Percentiles rank a stretch among this genome's conserved stretches.
Conservation (phyloP, 805 yeast species). For the Torulaspora delbrueckii region DNA sequence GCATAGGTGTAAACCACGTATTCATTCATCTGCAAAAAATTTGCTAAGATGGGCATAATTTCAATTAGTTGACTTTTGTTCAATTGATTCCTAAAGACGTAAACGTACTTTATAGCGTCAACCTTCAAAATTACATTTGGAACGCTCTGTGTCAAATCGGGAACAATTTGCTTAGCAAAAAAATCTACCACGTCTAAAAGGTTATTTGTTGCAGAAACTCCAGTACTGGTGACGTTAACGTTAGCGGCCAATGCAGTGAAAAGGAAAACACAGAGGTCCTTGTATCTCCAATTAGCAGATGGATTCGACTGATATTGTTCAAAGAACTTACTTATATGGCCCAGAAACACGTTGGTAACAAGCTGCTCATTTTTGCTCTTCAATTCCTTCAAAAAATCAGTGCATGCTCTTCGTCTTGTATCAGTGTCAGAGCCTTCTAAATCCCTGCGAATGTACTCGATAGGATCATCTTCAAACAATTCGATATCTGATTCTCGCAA, state of each 20-base stretch:
- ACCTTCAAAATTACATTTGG: slow-evolving; percentile 77
- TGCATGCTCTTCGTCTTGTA: slow-evolving; percentile 87
- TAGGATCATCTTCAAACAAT: slow-evolving; percentile 93
- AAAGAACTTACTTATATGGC: slow-evolving; percentile 65
- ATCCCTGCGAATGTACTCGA: slow-evolving; percentile 86
- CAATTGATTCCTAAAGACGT: slow-evolving; percentile 86
- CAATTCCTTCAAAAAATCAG: slow-evolving; percentile 83
- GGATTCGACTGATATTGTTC: slow-evolving; percentile 42
- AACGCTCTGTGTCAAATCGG: slow-evolving; percentile 59
- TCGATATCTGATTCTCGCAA: slow-evolving; percentile 88
- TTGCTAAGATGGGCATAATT: slow-evolving; percentile 71
- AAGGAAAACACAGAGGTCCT: slow-evolving; percentile 80
- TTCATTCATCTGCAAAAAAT: slow-evolving; percentile 58
- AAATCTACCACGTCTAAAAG: slow-evolving; percentile 82
- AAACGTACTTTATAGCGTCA: slow-evolving; percentile 88
- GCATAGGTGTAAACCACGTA: slow-evolving; percentile 91
- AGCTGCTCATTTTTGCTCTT: slow-evolving; percentile 70
- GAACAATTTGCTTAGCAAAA: slow-evolving; percentile 74
- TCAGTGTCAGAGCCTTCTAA: slow-evolving; percentile 93
- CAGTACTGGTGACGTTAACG: slow-evolving; percentile 80
- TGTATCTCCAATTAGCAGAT: slow-evolving; percentile 67
- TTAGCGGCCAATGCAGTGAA: slow-evolving; percentile 88
- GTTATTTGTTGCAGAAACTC: slow-evolving; percentile 81
- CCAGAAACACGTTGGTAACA: slow-evolving; percentile 70
- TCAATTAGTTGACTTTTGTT: slow-evolving; percentile 77